Evolutionary conservation across 148 eudicot genomes (phyloP).

Genomic region (Simmondsia chinensis): DNA sequence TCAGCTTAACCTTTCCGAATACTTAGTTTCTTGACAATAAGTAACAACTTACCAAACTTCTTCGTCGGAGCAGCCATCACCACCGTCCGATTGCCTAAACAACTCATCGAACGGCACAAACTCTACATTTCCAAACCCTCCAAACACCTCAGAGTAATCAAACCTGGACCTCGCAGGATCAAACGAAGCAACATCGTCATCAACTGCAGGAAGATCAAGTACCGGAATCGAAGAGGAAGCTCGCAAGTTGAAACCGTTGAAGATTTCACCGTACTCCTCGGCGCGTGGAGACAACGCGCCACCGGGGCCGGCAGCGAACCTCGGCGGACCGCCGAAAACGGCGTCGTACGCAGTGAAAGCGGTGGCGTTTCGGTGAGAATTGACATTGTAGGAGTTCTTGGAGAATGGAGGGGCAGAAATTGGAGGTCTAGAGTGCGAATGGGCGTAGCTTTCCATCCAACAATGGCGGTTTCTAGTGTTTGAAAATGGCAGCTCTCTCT

Average conservation of each 20-base stretch:
- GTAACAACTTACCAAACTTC: conserved; percentile 49
- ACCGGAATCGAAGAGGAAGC: conserved; percentile 62
- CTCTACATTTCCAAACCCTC: conserved; percentile 33
- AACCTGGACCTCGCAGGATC: conserved; percentile 20
- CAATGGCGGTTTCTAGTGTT: conserved; percentile 3
- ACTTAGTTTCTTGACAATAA: background rate
- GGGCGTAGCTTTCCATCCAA: conserved; percentile 31
- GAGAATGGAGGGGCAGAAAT: conserved; percentile 16
- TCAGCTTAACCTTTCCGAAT: background rate
- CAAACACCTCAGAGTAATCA: conserved; percentile 70
- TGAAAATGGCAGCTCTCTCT: conserved; percentile 1
- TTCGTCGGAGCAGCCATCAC: conserved; percentile 21
- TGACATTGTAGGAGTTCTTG: conserved; percentile 19
- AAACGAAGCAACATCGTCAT: conserved; percentile 17
- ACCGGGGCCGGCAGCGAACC: conserved; percentile 22
- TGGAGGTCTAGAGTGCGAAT: conserved; percentile 29
- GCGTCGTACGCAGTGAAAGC: conserved; percentile 64
- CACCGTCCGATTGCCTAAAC: conserved; percentile 23
- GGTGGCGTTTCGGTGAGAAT: no score
- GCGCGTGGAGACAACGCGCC: conserved; percentile 58
- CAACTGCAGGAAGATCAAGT: conserved; percentile 63
- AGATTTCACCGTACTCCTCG: conserved; percentile 83
- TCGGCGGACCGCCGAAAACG: conserved; percentile 67
- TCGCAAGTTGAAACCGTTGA: conserved; percentile 42
- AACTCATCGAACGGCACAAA: conserved; percentile 45